These are phyloP conservation scores for Monsonia emarginata DNA, from an alignment of 441 rosid genomes.

Conservation along the genomic window DNA sequence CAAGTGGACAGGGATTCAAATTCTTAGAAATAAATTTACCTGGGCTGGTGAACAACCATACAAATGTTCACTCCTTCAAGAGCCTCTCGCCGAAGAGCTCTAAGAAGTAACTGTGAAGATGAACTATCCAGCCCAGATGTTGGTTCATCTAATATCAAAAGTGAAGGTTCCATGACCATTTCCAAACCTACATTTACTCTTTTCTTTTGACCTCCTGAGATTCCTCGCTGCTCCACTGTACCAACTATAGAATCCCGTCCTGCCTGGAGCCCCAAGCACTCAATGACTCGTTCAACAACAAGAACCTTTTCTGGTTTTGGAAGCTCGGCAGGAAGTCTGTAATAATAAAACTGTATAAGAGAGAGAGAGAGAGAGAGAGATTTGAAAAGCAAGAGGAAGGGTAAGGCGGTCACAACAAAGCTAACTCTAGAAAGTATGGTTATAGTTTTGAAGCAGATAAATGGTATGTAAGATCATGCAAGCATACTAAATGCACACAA, in stretches of 20 bases:
- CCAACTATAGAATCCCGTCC: slow-evolving; percentile 83
- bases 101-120: slow-evolving; percentile 74
- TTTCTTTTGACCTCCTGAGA: slow-evolving; percentile 96
- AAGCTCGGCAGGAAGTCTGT: slow-evolving; percentile 64
- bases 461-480: too few relatives aligned
- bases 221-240: slow-evolving; percentile 89
- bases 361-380: slow-evolving; percentile 7
- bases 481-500: not conserved
- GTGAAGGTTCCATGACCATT: slow-evolving; percentile 99
- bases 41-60: slow-evolving; percentile 93
- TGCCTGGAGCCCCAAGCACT: slow-evolving; percentile 66
- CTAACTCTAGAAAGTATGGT: too few relatives aligned
- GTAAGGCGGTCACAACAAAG: not conserved
- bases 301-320: slow-evolving; percentile 73
- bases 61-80: slow-evolving; percentile 93
- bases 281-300: slow-evolving; percentile 86
- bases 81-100: slow-evolving; percentile 97
- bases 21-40: slow-evolving; percentile 29
- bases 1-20: not conserved
- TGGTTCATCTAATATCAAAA: slow-evolving; percentile 91
- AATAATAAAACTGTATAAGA: slow-evolving; percentile 9
- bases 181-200: slow-evolving; percentile 95
- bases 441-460: too few relatives aligned
- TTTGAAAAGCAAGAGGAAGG: not conserved
- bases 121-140: slow-evolving; percentile 97